phyloP scores from a whole-genome alignment of 2,329 filamentous ascomycete species.

The Cercospora sp. region DNA sequence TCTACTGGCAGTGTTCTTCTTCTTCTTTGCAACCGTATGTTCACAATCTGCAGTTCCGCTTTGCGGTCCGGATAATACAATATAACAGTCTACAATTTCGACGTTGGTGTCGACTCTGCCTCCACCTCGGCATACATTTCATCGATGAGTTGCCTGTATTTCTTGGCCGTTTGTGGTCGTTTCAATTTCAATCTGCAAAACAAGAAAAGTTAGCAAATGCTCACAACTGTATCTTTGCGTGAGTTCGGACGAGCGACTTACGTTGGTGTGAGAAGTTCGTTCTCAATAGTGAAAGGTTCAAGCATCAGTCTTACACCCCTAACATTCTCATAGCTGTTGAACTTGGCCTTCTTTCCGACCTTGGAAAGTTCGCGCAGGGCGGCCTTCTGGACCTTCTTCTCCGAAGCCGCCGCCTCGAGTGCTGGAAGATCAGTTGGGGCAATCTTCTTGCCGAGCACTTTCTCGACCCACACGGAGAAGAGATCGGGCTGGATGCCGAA shows the following conservation, averaged over 20 bases:
- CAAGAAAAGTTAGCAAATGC: neutral
- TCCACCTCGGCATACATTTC: conserved; percentile 61
- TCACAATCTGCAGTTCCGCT: neutral
- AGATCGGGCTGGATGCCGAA: conserved; percentile 83
- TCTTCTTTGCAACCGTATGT: neutral
- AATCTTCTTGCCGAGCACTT: conserved; percentile 67
- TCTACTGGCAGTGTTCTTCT: neutral
- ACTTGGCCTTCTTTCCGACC: conserved; percentile 79
- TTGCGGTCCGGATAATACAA: neutral
- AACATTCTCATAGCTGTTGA: conserved; percentile 88
- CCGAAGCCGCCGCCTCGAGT: conserved; percentile 65
- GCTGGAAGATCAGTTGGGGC: conserved; percentile 64
- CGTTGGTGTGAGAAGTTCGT: conserved; percentile 86
- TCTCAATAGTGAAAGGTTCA: conserved; percentile 91
- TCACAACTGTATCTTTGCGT: neutral
- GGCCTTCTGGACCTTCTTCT: conserved; percentile 71
- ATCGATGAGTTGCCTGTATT: conserved; percentile 59
- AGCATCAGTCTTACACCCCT: conserved; percentile 71
- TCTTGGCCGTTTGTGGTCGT: conserved; percentile 66
- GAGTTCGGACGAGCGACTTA: conserved; percentile 54
- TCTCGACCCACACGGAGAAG: conserved; percentile 79
- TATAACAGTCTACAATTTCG: conserved; percentile 48
- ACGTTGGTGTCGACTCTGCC: conserved; percentile 46
- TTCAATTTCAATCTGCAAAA: conserved; percentile 66
- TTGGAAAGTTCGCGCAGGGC: conserved; percentile 76